phyloP scores from a whole-genome alignment of 73 alveolate genomes.

The Tetrahymena malaccensis region DNA sequence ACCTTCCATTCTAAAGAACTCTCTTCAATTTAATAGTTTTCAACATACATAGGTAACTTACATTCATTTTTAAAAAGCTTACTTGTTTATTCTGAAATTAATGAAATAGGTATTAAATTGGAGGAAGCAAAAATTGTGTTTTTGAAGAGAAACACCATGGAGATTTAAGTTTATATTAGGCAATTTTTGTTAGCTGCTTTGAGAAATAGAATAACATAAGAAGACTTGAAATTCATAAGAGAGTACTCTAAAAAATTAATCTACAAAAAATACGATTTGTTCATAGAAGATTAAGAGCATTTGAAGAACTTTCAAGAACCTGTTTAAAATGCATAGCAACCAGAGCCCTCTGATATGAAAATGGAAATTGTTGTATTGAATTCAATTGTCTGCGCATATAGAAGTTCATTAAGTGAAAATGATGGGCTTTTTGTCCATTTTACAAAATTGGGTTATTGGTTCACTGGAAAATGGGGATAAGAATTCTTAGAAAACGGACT shows the following conservation, averaged over 20 bases:
- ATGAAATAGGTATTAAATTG: background rate
- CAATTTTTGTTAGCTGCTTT: background rate
- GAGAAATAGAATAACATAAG: background rate
- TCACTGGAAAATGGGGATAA: background rate
- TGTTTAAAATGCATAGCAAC: background rate
- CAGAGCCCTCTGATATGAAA: background rate
- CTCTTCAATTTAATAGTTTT: background rate
- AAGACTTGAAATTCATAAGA: background rate
- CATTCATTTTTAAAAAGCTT: too few species aligned
- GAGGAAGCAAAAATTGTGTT: background rate
- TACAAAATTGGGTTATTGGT: background rate
- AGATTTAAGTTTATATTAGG: background rate
- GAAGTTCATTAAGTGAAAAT: background rate
- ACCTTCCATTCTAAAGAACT: background rate
- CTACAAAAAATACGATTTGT: background rate
- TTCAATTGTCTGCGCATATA: background rate
- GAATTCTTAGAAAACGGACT: background rate
- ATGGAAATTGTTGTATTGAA: background rate
- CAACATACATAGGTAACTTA: background rate
- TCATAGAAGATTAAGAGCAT: background rate
- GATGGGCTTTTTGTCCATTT: background rate
- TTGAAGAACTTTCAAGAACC: background rate
- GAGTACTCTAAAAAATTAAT: background rate
- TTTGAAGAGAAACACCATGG: background rate
- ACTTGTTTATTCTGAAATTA: background rate